phyloP scores from a whole-genome alignment of 495 filamentous ascomycete species.

The Annulohypoxylon moriforme region DNA sequence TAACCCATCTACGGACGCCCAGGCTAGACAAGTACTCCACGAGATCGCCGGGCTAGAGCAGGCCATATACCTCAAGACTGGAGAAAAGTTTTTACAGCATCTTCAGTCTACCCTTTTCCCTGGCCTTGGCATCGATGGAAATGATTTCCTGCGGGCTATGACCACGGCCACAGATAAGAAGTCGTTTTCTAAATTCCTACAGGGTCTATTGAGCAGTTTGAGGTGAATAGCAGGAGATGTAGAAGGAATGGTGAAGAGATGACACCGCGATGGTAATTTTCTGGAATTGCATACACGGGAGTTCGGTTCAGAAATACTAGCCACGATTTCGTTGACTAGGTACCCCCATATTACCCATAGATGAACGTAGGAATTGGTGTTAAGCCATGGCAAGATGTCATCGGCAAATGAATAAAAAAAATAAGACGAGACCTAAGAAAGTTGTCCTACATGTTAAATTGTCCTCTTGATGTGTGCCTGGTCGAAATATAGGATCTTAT shows the following conservation, averaged over 20 bases:
- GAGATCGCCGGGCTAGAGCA: slow-evolving; percentile 89
- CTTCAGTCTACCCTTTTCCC: slow-evolving; percentile 62
- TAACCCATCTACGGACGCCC: slow-evolving; percentile 79
- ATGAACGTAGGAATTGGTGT: slow-evolving; percentile 34
- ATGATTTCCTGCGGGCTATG: slow-evolving; percentile 62
- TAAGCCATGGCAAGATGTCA: slow-evolving; percentile 32
- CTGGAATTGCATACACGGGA: slow-evolving; percentile 40
- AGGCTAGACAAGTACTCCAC: slow-evolving; percentile 81
- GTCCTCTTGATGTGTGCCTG: not conserved
- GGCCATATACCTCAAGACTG: slow-evolving; percentile 87
- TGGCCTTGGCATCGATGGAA: slow-evolving; percentile 57
- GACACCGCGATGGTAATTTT: slow-evolving; percentile 7
- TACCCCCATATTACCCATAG: slow-evolving; percentile 23
- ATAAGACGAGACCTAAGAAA: not conserved
- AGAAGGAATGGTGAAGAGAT: not conserved
- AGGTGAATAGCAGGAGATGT: slow-evolving; percentile 37
- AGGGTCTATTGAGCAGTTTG: slow-evolving; percentile 54
- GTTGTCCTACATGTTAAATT: not conserved
- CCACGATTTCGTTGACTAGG: slow-evolving; percentile 28
- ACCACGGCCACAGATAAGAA: slow-evolving; percentile 63
- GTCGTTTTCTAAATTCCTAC: slow-evolving; percentile 60
- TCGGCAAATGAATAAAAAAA: slow-evolving; percentile 23
- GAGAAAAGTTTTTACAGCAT: slow-evolving; percentile 64
- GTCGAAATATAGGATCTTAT: not conserved
- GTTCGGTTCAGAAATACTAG: slow-evolving; percentile 44